phyloP scores from a whole-genome alignment of 345 rosid species.

The Gossypium arboreum region DNA sequence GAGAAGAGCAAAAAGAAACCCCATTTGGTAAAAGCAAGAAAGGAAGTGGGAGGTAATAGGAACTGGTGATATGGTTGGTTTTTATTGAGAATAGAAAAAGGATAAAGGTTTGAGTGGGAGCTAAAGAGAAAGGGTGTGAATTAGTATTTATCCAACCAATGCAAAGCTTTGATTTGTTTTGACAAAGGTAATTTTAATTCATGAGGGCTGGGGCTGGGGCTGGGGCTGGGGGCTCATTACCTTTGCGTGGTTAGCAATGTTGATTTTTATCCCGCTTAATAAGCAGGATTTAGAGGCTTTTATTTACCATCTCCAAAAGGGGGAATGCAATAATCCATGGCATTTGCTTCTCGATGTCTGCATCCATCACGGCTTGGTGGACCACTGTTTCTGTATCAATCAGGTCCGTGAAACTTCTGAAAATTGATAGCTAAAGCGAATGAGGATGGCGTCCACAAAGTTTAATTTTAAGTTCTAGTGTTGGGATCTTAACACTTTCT shows the following conservation, averaged over 20 bases:
- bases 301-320: background rate
- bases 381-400: background rate
- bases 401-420: background rate
- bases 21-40: conserved; percentile 1
- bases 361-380: background rate
- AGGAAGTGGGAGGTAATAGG: background rate
- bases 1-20: conserved; percentile 12
- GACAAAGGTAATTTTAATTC: background rate
- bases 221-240: conserved; percentile 19
- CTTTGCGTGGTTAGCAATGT: conserved; percentile 20
- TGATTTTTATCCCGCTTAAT: background rate
- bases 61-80: background rate
- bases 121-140: background rate
- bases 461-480: background rate
- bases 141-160: conserved; percentile 1
- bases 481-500: background rate
- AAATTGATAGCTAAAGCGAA: too few species aligned
- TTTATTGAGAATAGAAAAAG: background rate
- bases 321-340: background rate
- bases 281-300: background rate
- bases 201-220: background rate
- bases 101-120: background rate
- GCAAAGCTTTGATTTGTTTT: background rate
- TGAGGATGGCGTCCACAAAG: background rate
- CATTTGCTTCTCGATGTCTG: background rate